Evolutionary conservation across 352 stramenopile species (phyloP).

Genomic region (Poterioochromonas sp.): DNA sequence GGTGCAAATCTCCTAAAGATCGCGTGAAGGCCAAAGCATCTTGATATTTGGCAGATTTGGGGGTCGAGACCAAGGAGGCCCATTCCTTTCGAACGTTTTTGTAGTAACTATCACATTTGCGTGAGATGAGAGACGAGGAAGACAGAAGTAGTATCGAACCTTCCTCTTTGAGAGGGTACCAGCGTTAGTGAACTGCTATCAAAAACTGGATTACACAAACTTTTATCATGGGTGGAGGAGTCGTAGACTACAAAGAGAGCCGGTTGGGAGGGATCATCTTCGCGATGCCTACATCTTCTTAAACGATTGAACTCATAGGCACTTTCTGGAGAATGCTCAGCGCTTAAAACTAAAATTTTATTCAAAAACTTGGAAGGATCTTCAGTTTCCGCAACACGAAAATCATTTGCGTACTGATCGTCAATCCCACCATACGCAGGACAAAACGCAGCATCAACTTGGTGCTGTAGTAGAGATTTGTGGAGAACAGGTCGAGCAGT

Average conservation of each 20-base stretch:
- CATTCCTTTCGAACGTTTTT: slow-evolving; percentile 82
- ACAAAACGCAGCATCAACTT: slow-evolving; percentile 39
- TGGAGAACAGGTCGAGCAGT: slow-evolving; percentile 34
- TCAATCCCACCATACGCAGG: not conserved
- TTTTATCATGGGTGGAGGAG: slow-evolving; percentile 43
- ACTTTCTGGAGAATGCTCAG: slow-evolving; percentile 65
- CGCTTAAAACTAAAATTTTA: slow-evolving; percentile 55
- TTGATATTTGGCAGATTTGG: slow-evolving; percentile 55
- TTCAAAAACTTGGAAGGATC: not conserved
- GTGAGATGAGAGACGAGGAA: not conserved
- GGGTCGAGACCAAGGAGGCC: slow-evolving; percentile 66
- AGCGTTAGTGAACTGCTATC: not conserved
- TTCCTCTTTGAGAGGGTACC: not conserved
- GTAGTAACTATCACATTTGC: slow-evolving; percentile 57
- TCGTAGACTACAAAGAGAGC: slow-evolving; percentile 71
- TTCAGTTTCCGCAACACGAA: not conserved
- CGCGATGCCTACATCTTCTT: slow-evolving; percentile 44
- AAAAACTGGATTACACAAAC: slow-evolving; percentile 42
- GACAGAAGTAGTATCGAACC: not conserved
- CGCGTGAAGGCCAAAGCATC: slow-evolving; percentile 73
- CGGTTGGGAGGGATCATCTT: slow-evolving; percentile 42
- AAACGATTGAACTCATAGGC: slow-evolving; percentile 58
- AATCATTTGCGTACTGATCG: not conserved
- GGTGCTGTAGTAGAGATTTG: slow-evolving; percentile 35
- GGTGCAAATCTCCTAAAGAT: slow-evolving; percentile 70